A percentile compares a stretch with the other conserved stretches of the same genome.
Evolutionary conservation across 345 rosid genomes (phyloP).

Genomic region (Syzygium aqueum): DNA sequence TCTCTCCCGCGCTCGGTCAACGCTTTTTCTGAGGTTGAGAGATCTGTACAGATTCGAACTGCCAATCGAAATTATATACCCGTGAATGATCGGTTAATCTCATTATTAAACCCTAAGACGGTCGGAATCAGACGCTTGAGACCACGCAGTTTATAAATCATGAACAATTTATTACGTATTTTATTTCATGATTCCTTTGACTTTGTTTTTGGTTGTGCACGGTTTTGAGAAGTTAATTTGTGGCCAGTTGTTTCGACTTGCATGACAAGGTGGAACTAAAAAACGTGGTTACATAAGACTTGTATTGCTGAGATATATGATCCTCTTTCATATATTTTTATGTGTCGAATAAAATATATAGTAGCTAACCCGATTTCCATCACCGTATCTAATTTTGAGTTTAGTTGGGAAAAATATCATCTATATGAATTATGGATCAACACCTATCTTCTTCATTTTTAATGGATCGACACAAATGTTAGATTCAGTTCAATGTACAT

Average conservation of each 20-base stretch:
- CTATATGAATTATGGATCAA: neutral
- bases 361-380: neutral
- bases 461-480: neutral
- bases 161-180: neutral
- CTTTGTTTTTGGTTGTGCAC: neutral
- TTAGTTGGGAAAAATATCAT: neutral
- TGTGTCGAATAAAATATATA: neutral
- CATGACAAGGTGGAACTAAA: neutral
- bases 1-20: neutral
- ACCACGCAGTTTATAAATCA: neutral
- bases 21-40: neutral
- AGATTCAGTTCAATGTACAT: neutral
- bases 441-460: neutral
- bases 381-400: neutral
- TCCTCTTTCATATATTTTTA: no score
- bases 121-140: neutral
- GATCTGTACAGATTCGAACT: neutral
- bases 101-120: neutral
- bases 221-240: neutral
- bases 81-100: neutral
- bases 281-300: neutral
- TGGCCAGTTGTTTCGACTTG: neutral
- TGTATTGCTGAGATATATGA: neutral
- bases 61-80: neutral
- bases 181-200: neutral